A percentile compares a stretch with the other conserved stretches of the same genome.
Evolutionary conservation across 257 asterid species (phyloP).

Genomic region (Scutellaria baicalensis): DNA sequence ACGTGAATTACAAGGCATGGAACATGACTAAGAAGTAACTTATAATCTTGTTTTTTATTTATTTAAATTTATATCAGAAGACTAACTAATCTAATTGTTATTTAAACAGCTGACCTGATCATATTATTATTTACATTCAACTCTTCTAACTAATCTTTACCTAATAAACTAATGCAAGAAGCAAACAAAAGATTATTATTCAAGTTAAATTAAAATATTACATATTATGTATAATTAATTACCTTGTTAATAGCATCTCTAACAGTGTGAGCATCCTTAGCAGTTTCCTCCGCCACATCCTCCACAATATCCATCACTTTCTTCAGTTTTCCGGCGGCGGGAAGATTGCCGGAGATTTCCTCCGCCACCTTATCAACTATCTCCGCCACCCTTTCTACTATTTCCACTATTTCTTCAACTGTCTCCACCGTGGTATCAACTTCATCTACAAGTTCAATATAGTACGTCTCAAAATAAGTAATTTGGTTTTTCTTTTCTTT

Average conservation of each 20-base stretch:
- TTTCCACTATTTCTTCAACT: too few species aligned
- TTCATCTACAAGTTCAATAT: too few species aligned
- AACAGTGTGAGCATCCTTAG: slow-evolving; percentile 40
- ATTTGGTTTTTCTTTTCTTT: too few species aligned
- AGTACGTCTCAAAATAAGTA: too few species aligned
- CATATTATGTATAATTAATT: background rate
- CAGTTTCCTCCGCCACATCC: slow-evolving; percentile 44
- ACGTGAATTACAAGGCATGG: too few species aligned
- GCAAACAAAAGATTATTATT: too few species aligned
- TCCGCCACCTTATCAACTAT: too few species aligned
- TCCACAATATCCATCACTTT: slow-evolving; percentile 32
- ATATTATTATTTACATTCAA: background rate
- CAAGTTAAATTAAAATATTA: background rate
- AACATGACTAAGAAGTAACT: too few species aligned
- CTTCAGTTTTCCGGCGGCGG: slow-evolving; percentile 43
- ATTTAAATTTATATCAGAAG: too few species aligned
- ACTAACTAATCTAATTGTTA: background rate
- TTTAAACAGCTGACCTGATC: background rate
- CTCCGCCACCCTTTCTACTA: too few species aligned
- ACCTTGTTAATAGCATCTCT: slow-evolving; percentile 57
- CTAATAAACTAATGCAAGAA: background rate
- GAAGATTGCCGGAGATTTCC: slow-evolving; percentile 33
- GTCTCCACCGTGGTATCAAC: too few species aligned
- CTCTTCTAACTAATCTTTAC: background rate
- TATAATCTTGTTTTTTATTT: background rate